Base-by-base conservation (phyloP, 75 land plant genomes). In the Cunninghamia lanceolata region DNA sequence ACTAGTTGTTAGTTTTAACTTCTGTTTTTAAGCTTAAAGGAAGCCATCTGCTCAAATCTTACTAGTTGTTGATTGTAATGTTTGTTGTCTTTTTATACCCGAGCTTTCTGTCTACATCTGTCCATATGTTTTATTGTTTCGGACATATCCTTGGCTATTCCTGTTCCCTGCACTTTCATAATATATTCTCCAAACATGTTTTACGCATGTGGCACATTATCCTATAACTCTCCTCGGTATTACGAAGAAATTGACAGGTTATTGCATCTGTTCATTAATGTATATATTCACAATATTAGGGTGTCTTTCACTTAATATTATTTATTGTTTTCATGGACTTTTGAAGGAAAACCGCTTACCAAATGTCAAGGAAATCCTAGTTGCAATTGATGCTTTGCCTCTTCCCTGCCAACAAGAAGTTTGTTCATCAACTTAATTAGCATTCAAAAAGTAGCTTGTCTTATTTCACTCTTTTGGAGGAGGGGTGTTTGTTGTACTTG, bases 361-460 rank as follows among this genome's bases (percentile, higher is more conserved):
- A 71, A 71, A 71, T 71, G 34, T 71, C 75, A 71, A 71, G 75
- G 75, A 71, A 15, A 71, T 71, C 75, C 75, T 71, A 71, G 75
- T 71, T 32, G 75, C 75, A 71, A 71, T 71, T 13, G 75, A 71
- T 71, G 75, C 75, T 71, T 32, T 71, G 75, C 75, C 75, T 71
- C 75, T 71, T 71, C 36, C 36, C 15, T 71, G 75, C 75, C 34
- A 34, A 71, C 15, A 71, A 13, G 75, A 71, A 71, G 36, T 34
- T 71, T 32, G 75, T 32, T 10, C 75, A 32, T 10, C 75, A 32
- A 2, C 75, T 71, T 71, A 71, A 71, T 34, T 34, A 71, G 36
- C 75, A 71, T 71, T 71, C 15, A 34, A 10, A 71, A 11, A 11
- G 36, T 63, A 21, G 28, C 4, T 50, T 5, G 10, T 50, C 10